Evolutionary conservation across 1,139 yeast species (phyloP).

Genomic region (Blastobotrys apis): DNA sequence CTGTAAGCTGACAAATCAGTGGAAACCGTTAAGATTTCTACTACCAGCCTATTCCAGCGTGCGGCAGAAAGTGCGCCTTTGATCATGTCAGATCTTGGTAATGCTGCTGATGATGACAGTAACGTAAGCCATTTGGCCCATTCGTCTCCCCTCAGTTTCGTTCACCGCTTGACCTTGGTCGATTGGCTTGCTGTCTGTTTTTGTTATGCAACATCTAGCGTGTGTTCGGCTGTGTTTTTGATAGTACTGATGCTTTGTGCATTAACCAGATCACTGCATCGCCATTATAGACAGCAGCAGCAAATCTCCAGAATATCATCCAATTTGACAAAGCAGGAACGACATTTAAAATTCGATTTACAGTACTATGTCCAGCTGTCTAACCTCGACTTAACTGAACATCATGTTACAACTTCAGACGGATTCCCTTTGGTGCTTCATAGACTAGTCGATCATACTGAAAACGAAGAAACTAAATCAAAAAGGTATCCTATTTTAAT

Average conservation of each 20-base stretch:
- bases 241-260: conserved; percentile 33
- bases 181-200: conserved; percentile 9
- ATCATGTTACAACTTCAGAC: conserved; percentile 67
- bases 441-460: conserved; percentile 52
- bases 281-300: conserved; percentile 1
- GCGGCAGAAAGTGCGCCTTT: too few relatives aligned
- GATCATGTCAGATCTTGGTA: too few relatives aligned
- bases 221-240: conserved; percentile 34
- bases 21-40: too few relatives aligned
- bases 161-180: too few relatives aligned
- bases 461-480: conserved; percentile 30
- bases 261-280: conserved; percentile 12
- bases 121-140: too few relatives aligned
- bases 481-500: conserved; percentile 56
- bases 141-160: too few relatives aligned
- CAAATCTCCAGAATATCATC: neutral
- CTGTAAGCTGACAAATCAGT: too few relatives aligned
- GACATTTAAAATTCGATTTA: conserved; percentile 45
- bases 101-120: too few relatives aligned
- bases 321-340: conserved; percentile 27
- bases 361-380: conserved; percentile 61
- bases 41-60: too few relatives aligned
- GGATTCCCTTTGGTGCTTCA: conserved; percentile 68
- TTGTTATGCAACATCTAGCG: conserved; percentile 26
- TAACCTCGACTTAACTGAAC: conserved; percentile 56